A percentile compares a stretch with the other conserved stretches of the same genome.
phyloP scores from a whole-genome alignment of 2,329 filamentous ascomycete genomes.

The Anisogramma anomala region DNA sequence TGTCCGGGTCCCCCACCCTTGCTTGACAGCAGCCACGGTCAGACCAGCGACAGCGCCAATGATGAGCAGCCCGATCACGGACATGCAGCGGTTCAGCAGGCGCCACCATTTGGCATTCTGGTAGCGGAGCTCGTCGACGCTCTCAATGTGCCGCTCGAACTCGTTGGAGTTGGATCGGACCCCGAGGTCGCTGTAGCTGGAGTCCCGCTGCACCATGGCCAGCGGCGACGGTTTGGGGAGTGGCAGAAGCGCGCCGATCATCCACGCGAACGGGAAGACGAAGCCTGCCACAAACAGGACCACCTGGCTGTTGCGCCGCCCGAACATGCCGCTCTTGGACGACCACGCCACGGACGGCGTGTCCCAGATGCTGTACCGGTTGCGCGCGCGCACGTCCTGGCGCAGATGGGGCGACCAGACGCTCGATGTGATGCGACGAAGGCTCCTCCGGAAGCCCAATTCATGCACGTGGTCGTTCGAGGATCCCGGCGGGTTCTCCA shows the following conservation, averaged over 20 bases:
- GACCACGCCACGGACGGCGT: constrained; percentile 60
- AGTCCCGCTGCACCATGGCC: constrained; percentile 38
- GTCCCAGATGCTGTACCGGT: constrained; percentile 55
- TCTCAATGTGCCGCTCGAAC: constrained; percentile 23
- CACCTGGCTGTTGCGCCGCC: constrained; percentile 62
- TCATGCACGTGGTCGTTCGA: constrained; percentile 19
- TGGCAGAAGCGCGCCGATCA: constrained; percentile 64
- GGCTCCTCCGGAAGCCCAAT: constrained; percentile 20
- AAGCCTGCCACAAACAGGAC: constrained; percentile 67
- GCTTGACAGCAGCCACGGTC: constrained; percentile 38
- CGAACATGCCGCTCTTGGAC: constrained; percentile 47
- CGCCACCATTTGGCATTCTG: constrained; percentile 49
- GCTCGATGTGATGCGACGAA: constrained; percentile 42
- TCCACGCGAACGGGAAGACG: constrained; percentile 70
- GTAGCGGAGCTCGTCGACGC: constrained; percentile 34
- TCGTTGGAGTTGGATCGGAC: constrained; percentile 22
- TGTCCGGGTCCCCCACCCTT: constrained; percentile 31
- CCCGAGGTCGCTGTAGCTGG: constrained; percentile 29
- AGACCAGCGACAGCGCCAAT: constrained; percentile 42
- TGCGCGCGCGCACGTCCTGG: constrained; percentile 44
- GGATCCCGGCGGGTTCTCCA: constrained; percentile 33
- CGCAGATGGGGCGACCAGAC: constrained; percentile 66
- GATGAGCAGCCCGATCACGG: constrained; percentile 42
- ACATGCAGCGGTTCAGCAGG: constrained; percentile 47
- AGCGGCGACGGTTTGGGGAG: constrained; percentile 47